Evolutionary conservation across 164 flowering plant species (phyloP), one percentile per base, ranked within the genome.

Genomic region (Malania oleifera): DNA sequence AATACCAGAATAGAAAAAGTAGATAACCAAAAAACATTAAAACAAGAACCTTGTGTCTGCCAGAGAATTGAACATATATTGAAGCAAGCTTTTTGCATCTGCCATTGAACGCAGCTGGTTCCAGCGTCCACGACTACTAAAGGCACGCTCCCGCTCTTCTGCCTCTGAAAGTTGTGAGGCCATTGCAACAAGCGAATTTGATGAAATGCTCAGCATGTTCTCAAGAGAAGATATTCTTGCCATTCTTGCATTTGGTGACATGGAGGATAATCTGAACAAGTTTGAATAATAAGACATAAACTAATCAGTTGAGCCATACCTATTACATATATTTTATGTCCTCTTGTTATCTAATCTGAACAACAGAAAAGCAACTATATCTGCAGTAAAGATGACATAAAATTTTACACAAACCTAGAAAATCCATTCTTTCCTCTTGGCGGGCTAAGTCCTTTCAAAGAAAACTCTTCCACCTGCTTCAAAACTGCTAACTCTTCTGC

Each of bases 111-210:
- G 98, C 71, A 92, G 73, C 66, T 87, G 96, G 67, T 84, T 92
- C 91, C 93, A 92, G 38, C 91, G 85, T 22, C 98, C 93, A 52
- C 96, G 93, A 59, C 75, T 80, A 50, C 78, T 77, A 56, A 86
- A 84, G 51, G 87, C 83, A 70, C 98, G 96, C 39, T 93, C 97
- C 58, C 97, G 68, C 62, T 93, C 99, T 73, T 91, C 97, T 71
- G 96, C 99, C 73, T 90, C 97, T 19, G 97, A 93, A 57, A 90
- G 95, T 72, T 93, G 99, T 57, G 99, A 93, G 56, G 99, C 99
- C 99, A 93, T 93, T 41, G 96, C 79, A 23, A 88, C 96, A 9
- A 93, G 87, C 25, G 97, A 80, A 65, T 90, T 89, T 34, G 98
- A 92, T 45, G 98, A 77, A 41, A 92, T 84, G 66, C 82, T 74